Conservation (phyloP, 257 asterid species). For the Rehmannia glutinosa region DNA sequence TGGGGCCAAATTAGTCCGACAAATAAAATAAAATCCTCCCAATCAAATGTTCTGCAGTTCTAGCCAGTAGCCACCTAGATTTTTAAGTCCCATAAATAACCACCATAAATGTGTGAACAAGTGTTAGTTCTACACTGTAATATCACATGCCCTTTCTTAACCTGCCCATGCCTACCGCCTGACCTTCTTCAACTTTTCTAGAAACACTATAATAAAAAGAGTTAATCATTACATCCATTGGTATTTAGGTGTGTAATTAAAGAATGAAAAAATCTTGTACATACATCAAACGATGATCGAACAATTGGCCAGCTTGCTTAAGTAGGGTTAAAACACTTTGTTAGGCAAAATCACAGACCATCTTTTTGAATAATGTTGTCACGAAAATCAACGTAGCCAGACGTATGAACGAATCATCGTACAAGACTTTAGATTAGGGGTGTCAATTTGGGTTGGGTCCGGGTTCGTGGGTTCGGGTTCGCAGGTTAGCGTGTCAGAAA, state of each 20-base stretch:
- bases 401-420: not conserved
- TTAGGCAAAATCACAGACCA: not conserved
- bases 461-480: no score
- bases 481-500: no score
- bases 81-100: not conserved
- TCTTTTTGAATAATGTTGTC: not conserved
- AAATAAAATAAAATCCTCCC: no score
- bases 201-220: not conserved
- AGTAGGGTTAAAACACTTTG: not conserved
- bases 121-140: not conserved
- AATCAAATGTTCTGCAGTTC: no score
- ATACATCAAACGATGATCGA: not conserved
- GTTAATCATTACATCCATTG: not conserved
- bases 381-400: not conserved
- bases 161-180: not conserved
- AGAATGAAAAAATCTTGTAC: not conserved
- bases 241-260: not conserved
- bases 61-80: not conserved
- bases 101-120: conserved; percentile 10
- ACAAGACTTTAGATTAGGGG: not conserved
- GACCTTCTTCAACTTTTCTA: conserved; percentile 6
- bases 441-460: no score
- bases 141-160: conserved; percentile 11
- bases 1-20: no score
- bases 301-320: not conserved